Evolutionary conservation across 805 yeast species (phyloP), one percentile per base, ranked within the genome.

Genomic region (Candida insectalens): DNA sequence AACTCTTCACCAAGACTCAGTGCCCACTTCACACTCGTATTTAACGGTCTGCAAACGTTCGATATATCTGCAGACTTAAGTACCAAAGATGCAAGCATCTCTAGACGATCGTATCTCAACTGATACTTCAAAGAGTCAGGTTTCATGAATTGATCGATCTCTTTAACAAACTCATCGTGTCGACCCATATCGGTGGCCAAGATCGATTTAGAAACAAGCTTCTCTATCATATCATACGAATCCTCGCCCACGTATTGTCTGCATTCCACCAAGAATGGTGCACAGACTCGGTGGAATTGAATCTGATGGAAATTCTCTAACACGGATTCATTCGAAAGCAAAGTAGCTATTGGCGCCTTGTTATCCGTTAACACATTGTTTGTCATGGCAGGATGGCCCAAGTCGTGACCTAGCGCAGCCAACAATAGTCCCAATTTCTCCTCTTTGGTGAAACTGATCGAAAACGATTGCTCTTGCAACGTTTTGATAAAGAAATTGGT

Each of bases 381-480:
- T 10, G 94, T 85, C n/a, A 87, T 74, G 2, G 97, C 98, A 1
- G 97, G 97, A 56, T 92, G 98, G 16, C 96, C 95, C 21, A 83
- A 75, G 55, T 92, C 98, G 59, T 92, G 98, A 34, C 97, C 97
- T 28, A 88, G 59, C 1, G 95, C 92, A 0, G 95, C 83, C 9
- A 88, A 62, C 22, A 83, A 66, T 19, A 85, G 57, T 2, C 81
- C 71, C 30, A 82, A 58, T 2, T 68, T 63, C 44, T 79, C 79
- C 13, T 35, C 10, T 10, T 33, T 19, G 7, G 35, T 16, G 21
- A 51, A 43, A 22, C 33, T 29, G 27, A 44, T 26, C 23, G 27
- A 16, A 33, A 30, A 43, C 27, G 41, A 37, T 5, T 35, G 25
- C n/a, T 16, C 13, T 6, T 23, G 15, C 5, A 54, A 23, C 16